A percentile compares a stretch with the other conserved stretches of the same genome.
Evolutionary conservation across 257 asterid species (phyloP).

Genomic region (Nicotiana otophora): DNA sequence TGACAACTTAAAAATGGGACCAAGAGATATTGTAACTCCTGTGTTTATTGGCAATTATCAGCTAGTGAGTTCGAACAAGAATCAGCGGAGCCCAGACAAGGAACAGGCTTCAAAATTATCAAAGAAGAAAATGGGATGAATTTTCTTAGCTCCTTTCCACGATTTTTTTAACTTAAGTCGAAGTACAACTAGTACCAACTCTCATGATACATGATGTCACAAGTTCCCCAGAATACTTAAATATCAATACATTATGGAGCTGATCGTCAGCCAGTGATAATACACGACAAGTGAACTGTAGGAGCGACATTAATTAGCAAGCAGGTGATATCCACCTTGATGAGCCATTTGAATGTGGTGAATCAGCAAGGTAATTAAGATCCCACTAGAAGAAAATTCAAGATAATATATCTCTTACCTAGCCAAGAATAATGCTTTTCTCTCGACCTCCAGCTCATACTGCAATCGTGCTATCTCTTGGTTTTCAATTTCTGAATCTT

Average conservation of each 20-base stretch:
- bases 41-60: neutral
- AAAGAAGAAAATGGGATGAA: neutral
- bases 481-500: conserved; percentile 72
- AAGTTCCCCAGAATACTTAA: neutral
- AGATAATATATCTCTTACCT: conserved; percentile 43
- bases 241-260: neutral
- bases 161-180: neutral
- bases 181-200: neutral
- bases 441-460: conserved; percentile 93
- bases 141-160: neutral
- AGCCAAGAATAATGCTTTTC: conserved; percentile 92
- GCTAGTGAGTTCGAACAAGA: neutral
- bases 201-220: neutral
- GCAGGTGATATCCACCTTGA: conserved; percentile 1
- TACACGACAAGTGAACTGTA: neutral
- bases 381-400: neutral
- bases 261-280: neutral
- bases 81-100: neutral
- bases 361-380: neutral
- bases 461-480: conserved; percentile 79
- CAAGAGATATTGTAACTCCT: neutral
- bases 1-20: neutral
- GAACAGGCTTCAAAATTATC: neutral
- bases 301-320: neutral
- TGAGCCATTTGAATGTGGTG: conserved; percentile 3